Percentiles rank a stretch among this genome's conserved stretches.
Evolutionary conservation across 2,329 filamentous ascomycete species (phyloP).

Genomic region (Fusarium heterosporum): DNA sequence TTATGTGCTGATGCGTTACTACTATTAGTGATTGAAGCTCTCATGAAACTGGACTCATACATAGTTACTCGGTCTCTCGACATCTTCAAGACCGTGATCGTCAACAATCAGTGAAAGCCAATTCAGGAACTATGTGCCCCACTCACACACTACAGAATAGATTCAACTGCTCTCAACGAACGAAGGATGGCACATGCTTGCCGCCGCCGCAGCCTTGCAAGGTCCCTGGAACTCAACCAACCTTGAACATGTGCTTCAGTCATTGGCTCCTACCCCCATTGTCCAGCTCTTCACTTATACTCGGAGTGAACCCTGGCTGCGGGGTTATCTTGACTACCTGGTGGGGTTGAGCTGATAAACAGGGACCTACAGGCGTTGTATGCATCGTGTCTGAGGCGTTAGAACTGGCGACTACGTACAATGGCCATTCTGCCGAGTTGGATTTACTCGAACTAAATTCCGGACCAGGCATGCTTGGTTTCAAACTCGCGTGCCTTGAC

Average conservation of each 20-base stretch:
- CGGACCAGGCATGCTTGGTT: slow-evolving; percentile 1
- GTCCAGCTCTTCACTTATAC: slow-evolving; percentile 10
- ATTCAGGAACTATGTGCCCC: slow-evolving; percentile 20
- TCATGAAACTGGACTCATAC: background rate
- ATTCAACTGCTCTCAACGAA: slow-evolving; percentile 41
- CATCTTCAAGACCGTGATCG: slow-evolving; percentile 23
- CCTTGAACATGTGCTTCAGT: slow-evolving; percentile 56
- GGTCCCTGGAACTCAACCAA: slow-evolving; percentile 45
- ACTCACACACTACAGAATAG: slow-evolving; percentile 35
- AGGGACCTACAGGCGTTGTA: slow-evolving; percentile 27
- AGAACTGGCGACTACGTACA: slow-evolving; percentile 24
- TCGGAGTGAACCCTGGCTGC: slow-evolving; percentile 35
- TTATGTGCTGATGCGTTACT: background rate
- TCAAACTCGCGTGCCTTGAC: slow-evolving; percentile 15
- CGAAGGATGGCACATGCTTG: slow-evolving; percentile 46
- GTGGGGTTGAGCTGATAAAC: slow-evolving; percentile 44
- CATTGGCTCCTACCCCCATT: slow-evolving; percentile 54
- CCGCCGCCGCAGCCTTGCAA: slow-evolving; percentile 38
- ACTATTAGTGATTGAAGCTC: background rate
- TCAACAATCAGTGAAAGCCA: slow-evolving; percentile 20
- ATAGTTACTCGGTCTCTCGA: background rate
- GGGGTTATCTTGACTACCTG: slow-evolving; percentile 42
- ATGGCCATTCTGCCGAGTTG: slow-evolving; percentile 22
- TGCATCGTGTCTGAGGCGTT: slow-evolving; percentile 31
- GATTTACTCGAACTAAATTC: slow-evolving; percentile 15